Base-by-base conservation (phyloP, 768 basidiomycete genomes). In the Mycena latifolia region DNA sequence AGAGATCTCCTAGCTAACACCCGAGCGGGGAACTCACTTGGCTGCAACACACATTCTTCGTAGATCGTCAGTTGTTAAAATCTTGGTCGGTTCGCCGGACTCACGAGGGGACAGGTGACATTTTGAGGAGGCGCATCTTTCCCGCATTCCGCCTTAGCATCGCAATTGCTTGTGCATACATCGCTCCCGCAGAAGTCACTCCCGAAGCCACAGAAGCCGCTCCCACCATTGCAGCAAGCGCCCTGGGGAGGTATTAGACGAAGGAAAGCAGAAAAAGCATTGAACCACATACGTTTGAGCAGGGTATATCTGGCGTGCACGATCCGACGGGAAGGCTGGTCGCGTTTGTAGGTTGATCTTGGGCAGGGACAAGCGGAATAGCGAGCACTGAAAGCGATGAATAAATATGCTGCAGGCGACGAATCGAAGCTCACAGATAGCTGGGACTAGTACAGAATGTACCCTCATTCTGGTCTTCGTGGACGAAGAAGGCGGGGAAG, bases 301-400 rank as follows among this genome's bases (percentile, higher is more conserved):
- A 55, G n/a, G 54, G 53, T 5, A 63, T 63, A 50, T 63, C 61
- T 25, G 61, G 31, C 1, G 61, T 55, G 28, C 61, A 63, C n/a
- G 61, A 63, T n/a, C 61, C 59, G 33, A 61, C 2, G 31, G 59
- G 59, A 9, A 61, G 59, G 22, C 31, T 59, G 14, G 59, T 51
- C 37, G 58, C 31, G 31, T 55, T 63, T 10, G 61, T 62, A n/a
- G 61, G 59, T 24, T 10, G 22, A 11, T 43, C 15, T 31, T 62
- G 61, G 28, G 61, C 22, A 51, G 15, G 27, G 22, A 55, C 61
- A 29, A 14, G 22, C 20, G 43, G 57, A 46, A 48, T 29, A 45
- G 45, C 22, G 31, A 28, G 33, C 35, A 59, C 31, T 50, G 11
- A 33, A 5, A 33, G 31, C 5, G 31, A 11, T 33, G 31, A 33